Conservation (phyloP, 1,284 basidiomycete species). For the Leucoagaricus sp. region DNA sequence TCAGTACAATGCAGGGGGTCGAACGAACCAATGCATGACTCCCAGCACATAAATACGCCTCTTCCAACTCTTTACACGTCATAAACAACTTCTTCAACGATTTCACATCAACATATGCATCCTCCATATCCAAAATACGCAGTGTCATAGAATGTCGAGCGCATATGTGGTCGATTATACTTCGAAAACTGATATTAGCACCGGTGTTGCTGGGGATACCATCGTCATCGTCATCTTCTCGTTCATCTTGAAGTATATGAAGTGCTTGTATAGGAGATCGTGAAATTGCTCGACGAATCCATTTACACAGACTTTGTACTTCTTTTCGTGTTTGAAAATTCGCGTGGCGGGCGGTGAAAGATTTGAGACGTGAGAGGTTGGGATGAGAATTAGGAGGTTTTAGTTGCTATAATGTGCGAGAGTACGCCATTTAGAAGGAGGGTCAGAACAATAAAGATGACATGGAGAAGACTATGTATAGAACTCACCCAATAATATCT, state of each 20-base stretch:
- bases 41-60: conserved; percentile 21
- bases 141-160: conserved; percentile 37
- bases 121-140: conserved; percentile 35
- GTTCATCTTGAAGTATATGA: conserved; percentile 31
- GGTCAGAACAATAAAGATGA: background rate
- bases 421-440: background rate
- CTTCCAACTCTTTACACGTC: conserved; percentile 29
- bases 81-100: conserved; percentile 26
- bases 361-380: conserved; percentile 34
- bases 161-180: conserved; percentile 42
- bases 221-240: conserved; percentile 26
- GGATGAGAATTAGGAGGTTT: conserved; percentile 31
- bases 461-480: background rate
- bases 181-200: conserved; percentile 22
- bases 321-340: conserved; percentile 27
- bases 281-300: conserved; percentile 42
- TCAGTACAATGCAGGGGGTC: background rate
- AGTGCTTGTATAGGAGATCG: conserved; percentile 41
- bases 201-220: conserved; percentile 12
- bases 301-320: conserved; percentile 40
- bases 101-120: conserved; percentile 33
- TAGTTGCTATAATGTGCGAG: conserved; percentile 51
- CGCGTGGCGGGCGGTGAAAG: conserved; percentile 39
- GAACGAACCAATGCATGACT: conserved; percentile 28
- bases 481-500: conserved; percentile 50